Evolutionary conservation across 2,329 filamentous ascomycete genomes (phyloP).

Genomic region (Phialophora macrospora): DNA sequence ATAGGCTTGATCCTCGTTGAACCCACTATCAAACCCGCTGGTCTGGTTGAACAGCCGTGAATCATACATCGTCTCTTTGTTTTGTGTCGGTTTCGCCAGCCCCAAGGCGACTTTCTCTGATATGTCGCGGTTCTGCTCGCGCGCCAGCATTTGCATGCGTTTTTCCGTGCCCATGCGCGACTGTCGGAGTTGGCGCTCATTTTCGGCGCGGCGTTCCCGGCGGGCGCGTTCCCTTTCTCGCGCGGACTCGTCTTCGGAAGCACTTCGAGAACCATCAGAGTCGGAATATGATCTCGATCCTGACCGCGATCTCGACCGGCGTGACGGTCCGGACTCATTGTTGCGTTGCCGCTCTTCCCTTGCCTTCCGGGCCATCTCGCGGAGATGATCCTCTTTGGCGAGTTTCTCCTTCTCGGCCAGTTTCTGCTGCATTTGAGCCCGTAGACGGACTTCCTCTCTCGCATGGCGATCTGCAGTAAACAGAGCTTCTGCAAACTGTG

Average conservation of each 20-base stretch:
- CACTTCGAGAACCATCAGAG: conserved; percentile 47
- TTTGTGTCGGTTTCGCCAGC: conserved; percentile 90
- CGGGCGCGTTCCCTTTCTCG: conserved; percentile 78
- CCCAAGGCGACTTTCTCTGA: conserved; percentile 96
- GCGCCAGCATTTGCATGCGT: conserved; percentile 86
- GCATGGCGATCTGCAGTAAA: conserved; percentile 95
- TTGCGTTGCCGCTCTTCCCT: conserved; percentile 71
- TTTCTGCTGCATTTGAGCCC: conserved; percentile 92
- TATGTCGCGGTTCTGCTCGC: conserved; percentile 95
- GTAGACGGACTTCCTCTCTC: conserved; percentile 90
- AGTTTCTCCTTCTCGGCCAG: conserved; percentile 95
- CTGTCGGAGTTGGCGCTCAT: conserved; percentile 87
- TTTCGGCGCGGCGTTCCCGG: conserved; percentile 76
- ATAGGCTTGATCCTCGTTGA: conserved; percentile 97
- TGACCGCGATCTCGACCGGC: conserved; percentile 33
- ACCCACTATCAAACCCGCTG: conserved; percentile 85
- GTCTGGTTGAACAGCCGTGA: conserved; percentile 92
- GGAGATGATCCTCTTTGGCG: conserved; percentile 89
- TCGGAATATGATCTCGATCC: conserved; percentile 34
- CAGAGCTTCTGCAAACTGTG: conserved; percentile 90
- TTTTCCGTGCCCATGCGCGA: conserved; percentile 95
- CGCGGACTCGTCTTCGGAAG: conserved; percentile 69
- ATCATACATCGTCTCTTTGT: conserved; percentile 94
- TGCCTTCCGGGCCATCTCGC: conserved; percentile 86
- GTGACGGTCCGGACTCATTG: conserved; percentile 46